These are phyloP conservation scores for Tetrapisispora namnaoensis DNA, from an alignment of 805 yeast genomes.

Conservation along the genomic window DNA sequence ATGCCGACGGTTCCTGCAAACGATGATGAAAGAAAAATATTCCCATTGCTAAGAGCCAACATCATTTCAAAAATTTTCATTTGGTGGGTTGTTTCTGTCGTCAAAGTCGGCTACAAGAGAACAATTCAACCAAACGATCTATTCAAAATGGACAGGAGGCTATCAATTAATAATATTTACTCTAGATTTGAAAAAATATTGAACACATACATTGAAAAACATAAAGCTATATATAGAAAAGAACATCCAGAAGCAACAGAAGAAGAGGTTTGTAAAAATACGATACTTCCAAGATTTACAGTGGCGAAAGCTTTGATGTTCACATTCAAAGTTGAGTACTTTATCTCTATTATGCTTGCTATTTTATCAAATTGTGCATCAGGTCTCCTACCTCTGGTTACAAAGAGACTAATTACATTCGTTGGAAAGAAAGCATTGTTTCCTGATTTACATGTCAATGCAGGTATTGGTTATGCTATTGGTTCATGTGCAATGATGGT, in stretches of 20 bases:
- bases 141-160: slow-evolving; percentile 35
- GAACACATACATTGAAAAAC: slow-evolving; percentile 25
- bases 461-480: slow-evolving; percentile 68
- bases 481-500: slow-evolving; percentile 54
- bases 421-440: slow-evolving; percentile 45
- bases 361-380: slow-evolving; percentile 37
- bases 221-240: slow-evolving; percentile 24
- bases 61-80: slow-evolving; percentile 40
- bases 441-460: slow-evolving; percentile 34
- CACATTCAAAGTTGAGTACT: slow-evolving; percentile 42
- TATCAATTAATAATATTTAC: slow-evolving; percentile 36
- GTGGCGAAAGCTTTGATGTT: slow-evolving; percentile 38
- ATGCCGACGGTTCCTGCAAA: slow-evolving; percentile 41
- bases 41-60: slow-evolving; percentile 39
- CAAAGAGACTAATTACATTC: slow-evolving; percentile 53
- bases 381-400: slow-evolving; percentile 56
- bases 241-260: slow-evolving; percentile 31
- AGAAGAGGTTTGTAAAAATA: slow-evolving; percentile 30
- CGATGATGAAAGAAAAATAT: slow-evolving; percentile 41
- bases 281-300: slow-evolving; percentile 20
- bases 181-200: slow-evolving; percentile 30
- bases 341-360: slow-evolving; percentile 36
- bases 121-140: slow-evolving; percentile 59
- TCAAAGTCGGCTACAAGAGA: slow-evolving; percentile 61
- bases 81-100: slow-evolving; percentile 59